phyloP scores from a whole-genome alignment of 108 stramenopile genomes.

The Cyclotella choctawhatcheeana region DNA sequence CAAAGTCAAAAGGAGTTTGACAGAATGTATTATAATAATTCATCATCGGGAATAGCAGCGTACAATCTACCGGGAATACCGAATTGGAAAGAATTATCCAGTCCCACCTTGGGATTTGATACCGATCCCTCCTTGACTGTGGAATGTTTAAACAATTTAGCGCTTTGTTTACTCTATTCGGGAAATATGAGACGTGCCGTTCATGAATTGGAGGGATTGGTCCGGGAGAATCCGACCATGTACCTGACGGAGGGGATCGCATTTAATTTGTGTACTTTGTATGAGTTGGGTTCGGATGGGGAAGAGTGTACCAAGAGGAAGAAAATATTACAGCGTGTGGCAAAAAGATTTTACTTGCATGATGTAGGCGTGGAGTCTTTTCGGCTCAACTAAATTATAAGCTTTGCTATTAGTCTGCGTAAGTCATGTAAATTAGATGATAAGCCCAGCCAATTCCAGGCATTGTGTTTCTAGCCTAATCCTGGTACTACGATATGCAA shows the following conservation, averaged over 20 bases:
- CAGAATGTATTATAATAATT: no score
- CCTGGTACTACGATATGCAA: no score
- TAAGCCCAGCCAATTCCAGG: no score
- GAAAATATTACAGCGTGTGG: constrained; percentile 77
- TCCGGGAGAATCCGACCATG: constrained; percentile 77
- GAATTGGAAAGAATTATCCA: constrained; percentile 36
- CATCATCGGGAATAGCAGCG: no score
- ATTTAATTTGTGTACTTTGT: constrained; percentile 94
- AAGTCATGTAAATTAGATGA: no score
- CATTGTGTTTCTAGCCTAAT: no score
- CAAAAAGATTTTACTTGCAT: constrained; percentile 87
- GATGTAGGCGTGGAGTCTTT: constrained; percentile 88
- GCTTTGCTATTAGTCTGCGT: no score
- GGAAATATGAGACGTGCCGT: constrained; percentile 69
- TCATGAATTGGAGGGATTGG: constrained; percentile 70
- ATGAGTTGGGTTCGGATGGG: constrained; percentile 85
- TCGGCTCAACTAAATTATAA: constrained; percentile 66
- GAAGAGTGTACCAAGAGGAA: constrained; percentile 77
- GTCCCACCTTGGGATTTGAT: constrained; percentile 50
- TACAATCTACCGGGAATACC: constrained; percentile 27
- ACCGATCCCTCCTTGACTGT: constrained; percentile 50
- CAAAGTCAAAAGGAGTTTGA: constrained; percentile 31
- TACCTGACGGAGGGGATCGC: constrained; percentile 86
- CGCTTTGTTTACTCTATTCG: constrained; percentile 79
- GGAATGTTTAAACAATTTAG: constrained; percentile 79